Evolutionary conservation across 2,329 filamentous ascomycete genomes (phyloP).

Genomic region (Fusarium succisae): DNA sequence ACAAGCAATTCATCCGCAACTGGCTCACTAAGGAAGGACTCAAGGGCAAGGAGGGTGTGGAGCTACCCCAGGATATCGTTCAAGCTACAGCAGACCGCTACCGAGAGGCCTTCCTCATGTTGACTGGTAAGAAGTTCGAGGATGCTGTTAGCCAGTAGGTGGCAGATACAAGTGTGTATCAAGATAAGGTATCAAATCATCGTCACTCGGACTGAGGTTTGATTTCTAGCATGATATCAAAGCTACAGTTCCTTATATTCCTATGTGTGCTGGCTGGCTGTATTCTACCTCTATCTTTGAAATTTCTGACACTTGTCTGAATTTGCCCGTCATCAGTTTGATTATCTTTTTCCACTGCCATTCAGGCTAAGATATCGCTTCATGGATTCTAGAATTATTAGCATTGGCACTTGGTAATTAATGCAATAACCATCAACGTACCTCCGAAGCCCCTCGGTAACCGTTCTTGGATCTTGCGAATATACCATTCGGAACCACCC

Average conservation of each 20-base stretch:
- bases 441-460: slow-evolving; percentile 52
- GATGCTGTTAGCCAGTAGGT: slow-evolving; percentile 34
- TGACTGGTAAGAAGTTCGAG: slow-evolving; percentile 65
- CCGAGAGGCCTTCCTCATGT: slow-evolving; percentile 74
- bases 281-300: slow-evolving; percentile 11
- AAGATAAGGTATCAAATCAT: slow-evolving; percentile 4
- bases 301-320: background rate
- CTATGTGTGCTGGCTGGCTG: background rate
- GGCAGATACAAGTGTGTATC: background rate
- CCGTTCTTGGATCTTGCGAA: slow-evolving; percentile 48
- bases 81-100: slow-evolving; percentile 75
- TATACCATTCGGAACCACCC: slow-evolving; percentile 67
- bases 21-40: slow-evolving; percentile 79
- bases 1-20: slow-evolving; percentile 86
- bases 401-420: background rate
- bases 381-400: slow-evolving; percentile 27
- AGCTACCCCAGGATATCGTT: slow-evolving; percentile 78
- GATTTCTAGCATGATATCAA: slow-evolving; percentile 21
- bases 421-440: slow-evolving; percentile 21
- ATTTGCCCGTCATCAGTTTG: background rate
- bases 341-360: background rate
- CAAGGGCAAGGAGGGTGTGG: slow-evolving; percentile 46
- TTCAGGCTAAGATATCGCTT: slow-evolving; percentile 12
- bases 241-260: background rate
- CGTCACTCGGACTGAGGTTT: slow-evolving; percentile 15